A percentile compares a stretch with the other conserved stretches of the same genome.
These are phyloP conservation scores for Arctium lappa DNA, from an alignment of 129 eudicot genomes.

Conservation along the genomic window DNA sequence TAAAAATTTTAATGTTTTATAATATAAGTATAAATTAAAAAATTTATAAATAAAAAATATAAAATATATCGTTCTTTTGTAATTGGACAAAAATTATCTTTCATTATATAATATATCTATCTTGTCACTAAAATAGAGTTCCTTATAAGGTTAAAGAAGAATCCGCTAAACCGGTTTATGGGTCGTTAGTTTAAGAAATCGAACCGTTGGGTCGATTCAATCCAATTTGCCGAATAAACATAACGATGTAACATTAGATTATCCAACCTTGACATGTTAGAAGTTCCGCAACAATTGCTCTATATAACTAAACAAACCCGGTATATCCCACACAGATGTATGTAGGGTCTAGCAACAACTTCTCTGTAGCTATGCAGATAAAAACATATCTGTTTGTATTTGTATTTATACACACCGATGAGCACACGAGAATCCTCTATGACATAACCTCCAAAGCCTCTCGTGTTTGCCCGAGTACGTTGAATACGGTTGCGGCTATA, in stretches of 20 bases:
- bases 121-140: too few relatives aligned
- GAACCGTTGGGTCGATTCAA: too few relatives aligned
- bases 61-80: too few relatives aligned
- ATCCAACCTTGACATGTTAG: conserved; percentile 12
- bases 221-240: background rate
- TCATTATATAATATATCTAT: too few relatives aligned
- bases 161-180: too few relatives aligned
- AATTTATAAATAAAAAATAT: too few relatives aligned
- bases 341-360: background rate
- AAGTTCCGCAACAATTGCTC: conserved; percentile 13
- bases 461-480: conserved; percentile 74
- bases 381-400: background rate
- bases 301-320: background rate
- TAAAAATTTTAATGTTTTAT: too few relatives aligned
- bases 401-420: conserved; percentile 15
- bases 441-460: conserved; percentile 90
- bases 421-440: conserved; percentile 21
- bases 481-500: conserved; percentile 90
- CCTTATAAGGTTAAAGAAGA: too few relatives aligned
- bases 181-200: background rate
- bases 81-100: too few relatives aligned
- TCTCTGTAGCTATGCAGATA: conserved; percentile 30
- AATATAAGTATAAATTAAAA: too few relatives aligned
- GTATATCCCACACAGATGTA: background rate
- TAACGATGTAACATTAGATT: background rate